phyloP scores from a whole-genome alignment of 116 monocot species.

The Phalaenopsis hybrid region DNA sequence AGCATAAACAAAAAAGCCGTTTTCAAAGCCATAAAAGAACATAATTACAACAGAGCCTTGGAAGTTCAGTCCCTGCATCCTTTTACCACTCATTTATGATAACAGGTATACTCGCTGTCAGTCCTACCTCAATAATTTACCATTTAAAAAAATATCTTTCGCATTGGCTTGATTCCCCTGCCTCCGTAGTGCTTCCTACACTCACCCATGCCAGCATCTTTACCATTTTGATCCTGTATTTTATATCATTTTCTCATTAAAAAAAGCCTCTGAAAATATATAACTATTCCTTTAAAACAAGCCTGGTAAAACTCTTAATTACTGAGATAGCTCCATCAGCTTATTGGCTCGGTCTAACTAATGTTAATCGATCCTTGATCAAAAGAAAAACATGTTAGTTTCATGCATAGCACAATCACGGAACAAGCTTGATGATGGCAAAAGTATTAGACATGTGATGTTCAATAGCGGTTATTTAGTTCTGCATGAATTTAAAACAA shows the following conservation, averaged over 20 bases:
- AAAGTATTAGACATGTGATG: too few relatives aligned
- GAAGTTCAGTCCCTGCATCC: neutral
- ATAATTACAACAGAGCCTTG: neutral
- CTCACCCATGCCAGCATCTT: neutral
- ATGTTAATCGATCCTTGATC: too few relatives aligned
- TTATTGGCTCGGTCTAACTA: too few relatives aligned
- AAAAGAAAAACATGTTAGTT: too few relatives aligned
- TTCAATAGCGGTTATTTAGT: too few relatives aligned
- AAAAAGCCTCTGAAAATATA: neutral
- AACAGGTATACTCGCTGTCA: neutral
- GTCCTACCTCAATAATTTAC: neutral
- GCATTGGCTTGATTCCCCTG: neutral
- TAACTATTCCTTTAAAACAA: neutral
- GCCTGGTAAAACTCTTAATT: too few relatives aligned
- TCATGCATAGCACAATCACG: too few relatives aligned
- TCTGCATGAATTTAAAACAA: too few relatives aligned
- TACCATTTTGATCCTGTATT: neutral
- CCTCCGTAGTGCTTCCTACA: neutral
- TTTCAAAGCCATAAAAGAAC: too few relatives aligned
- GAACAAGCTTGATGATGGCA: too few relatives aligned
- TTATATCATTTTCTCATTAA: neutral
- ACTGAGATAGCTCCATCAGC: too few relatives aligned
- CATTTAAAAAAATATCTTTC: neutral
- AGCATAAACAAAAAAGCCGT: too few relatives aligned
- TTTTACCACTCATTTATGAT: neutral